These are phyloP conservation scores for Zymoseptoria tritici DNA, from an alignment of 2,329 filamentous ascomycete species.

Conservation along the genomic window DNA sequence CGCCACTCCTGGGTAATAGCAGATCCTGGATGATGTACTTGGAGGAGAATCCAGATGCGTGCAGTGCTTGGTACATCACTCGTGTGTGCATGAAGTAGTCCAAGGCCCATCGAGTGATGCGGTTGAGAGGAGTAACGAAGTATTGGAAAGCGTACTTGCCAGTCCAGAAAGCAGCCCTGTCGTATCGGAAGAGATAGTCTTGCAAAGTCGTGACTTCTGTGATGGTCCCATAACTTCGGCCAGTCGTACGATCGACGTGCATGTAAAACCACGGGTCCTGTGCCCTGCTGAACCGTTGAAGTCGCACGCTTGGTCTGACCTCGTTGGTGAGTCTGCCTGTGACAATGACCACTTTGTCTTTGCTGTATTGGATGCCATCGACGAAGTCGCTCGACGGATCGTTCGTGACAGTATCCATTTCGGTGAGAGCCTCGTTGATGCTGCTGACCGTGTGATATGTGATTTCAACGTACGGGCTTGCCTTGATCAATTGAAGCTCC, in stretches of 20 bases:
- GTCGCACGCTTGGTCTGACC: constrained; percentile 27
- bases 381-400: constrained; percentile 52
- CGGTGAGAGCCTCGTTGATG: constrained; percentile 37
- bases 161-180: constrained; percentile 60
- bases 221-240: constrained; percentile 1
- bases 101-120: constrained; percentile 50
- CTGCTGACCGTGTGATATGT: constrained; percentile 39
- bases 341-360: constrained; percentile 36
- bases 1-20: constrained; percentile 48
- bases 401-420: constrained; percentile 31
- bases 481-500: constrained; percentile 41
- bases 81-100: constrained; percentile 56
- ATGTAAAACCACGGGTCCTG: constrained; percentile 69
- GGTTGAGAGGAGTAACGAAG: constrained; percentile 53
- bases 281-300: constrained; percentile 47
- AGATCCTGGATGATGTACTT: constrained; percentile 58
- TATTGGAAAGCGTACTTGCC: constrained; percentile 55
- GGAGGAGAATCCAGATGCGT: constrained; percentile 47
- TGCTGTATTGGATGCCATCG: constrained; percentile 48
- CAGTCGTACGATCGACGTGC: constrained; percentile 43
- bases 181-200: constrained; percentile 55
- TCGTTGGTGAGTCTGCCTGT: constrained; percentile 30
- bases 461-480: constrained; percentile 43
- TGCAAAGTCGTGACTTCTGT: constrained; percentile 35
- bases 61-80: constrained; percentile 56